Conservation (phyloP, 192 early-diverging fungal genomes). For the Umbelopsis sp. region DNA sequence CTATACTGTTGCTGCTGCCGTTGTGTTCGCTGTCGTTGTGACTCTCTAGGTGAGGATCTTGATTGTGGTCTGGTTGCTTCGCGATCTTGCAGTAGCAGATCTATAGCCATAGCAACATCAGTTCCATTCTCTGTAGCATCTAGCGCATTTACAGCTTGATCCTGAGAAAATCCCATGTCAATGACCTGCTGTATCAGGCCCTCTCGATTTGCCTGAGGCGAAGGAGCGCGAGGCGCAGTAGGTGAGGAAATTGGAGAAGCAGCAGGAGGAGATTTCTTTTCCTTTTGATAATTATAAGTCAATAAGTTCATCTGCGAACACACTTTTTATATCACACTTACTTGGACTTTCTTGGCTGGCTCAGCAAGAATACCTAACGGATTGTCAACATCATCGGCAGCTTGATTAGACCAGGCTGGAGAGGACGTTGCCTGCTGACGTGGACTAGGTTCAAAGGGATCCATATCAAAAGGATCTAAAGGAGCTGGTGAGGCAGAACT, state of each 20-base stretch:
- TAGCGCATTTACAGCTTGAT: constrained; percentile 68
- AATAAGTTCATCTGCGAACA: background rate
- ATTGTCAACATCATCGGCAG: constrained; percentile 25
- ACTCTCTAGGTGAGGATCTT: background rate
- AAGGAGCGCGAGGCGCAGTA: background rate
- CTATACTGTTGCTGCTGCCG: too few species aligned
- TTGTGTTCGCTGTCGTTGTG: background rate
- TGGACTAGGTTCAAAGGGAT: constrained; percentile 8
- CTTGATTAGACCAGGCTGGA: background rate
- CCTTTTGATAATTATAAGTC: background rate
- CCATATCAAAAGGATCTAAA: constrained; percentile 36
- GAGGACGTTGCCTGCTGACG: background rate
- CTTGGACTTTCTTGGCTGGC: constrained; percentile 5
- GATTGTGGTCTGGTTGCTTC: constrained; percentile 2
- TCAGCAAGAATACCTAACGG: constrained; percentile 38
- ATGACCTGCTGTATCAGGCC: constrained; percentile 72
- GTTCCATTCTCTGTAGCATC: constrained; percentile 66
- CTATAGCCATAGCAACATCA: constrained; percentile 57
- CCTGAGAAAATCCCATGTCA: constrained; percentile 78
- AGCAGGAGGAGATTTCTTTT: background rate
- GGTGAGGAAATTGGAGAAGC: too few species aligned
- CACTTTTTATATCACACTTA: background rate
- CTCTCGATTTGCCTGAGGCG: constrained; percentile 30
- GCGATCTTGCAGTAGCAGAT: constrained; percentile 45
- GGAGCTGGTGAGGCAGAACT: background rate